Conservation (phyloP, 495 filamentous ascomycete genomes). For the Tuber aestivum region DNA sequence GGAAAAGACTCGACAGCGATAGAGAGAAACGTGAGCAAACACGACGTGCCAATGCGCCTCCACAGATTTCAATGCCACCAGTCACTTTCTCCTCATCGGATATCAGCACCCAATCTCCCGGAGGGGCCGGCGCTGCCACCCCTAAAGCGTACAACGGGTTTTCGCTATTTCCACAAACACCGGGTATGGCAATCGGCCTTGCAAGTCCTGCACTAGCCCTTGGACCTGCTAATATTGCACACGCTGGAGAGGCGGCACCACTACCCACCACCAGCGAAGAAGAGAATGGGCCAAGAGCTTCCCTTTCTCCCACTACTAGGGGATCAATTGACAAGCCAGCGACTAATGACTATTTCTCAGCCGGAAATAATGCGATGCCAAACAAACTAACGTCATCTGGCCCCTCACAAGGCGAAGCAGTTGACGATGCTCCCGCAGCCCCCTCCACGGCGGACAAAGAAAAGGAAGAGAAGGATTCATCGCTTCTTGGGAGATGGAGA, state of each 20-base stretch:
- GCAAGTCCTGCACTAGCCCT: slow-evolving; percentile 59
- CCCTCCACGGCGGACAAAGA: slow-evolving; percentile 65
- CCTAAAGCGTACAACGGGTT: slow-evolving; percentile 59
- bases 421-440: slow-evolving; percentile 52
- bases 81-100: slow-evolving; percentile 50
- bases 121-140: slow-evolving; percentile 47
- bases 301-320: slow-evolving; percentile 48
- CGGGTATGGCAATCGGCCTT: slow-evolving; percentile 68
- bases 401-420: slow-evolving; percentile 50
- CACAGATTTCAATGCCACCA: slow-evolving; percentile 65
- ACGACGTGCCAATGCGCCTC: slow-evolving; percentile 54
- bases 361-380: slow-evolving; percentile 31
- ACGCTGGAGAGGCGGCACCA: slow-evolving; percentile 50
- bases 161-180: slow-evolving; percentile 56
- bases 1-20: slow-evolving; percentile 58
- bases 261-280: slow-evolving; percentile 35
- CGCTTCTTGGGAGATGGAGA: slow-evolving; percentile 37
- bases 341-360: slow-evolving; percentile 63
- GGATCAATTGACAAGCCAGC: slow-evolving; percentile 32
- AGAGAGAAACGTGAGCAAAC: slow-evolving; percentile 54
- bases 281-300: slow-evolving; percentile 46
- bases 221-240: slow-evolving; percentile 46
- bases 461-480: slow-evolving; percentile 58
- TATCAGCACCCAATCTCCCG: slow-evolving; percentile 34
- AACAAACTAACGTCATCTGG: slow-evolving; percentile 30